Evolutionary conservation across 352 stramenopile genomes (phyloP), one percentile per base, ranked within the genome.

Genomic region (Sclerospora graminicola): DNA sequence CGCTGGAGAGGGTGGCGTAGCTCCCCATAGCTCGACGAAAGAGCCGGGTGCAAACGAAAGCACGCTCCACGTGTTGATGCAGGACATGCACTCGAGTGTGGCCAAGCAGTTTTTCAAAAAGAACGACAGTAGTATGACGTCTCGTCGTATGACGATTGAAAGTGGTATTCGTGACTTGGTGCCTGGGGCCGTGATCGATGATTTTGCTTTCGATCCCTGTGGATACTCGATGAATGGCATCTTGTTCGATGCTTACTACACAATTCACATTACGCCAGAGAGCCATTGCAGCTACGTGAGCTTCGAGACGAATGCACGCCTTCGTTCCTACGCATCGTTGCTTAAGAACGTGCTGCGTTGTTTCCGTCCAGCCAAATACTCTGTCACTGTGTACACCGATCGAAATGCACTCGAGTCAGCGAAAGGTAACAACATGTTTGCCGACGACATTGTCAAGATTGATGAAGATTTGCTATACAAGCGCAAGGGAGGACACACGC

Each of bases 141-240:
- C 77, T 39, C 75, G 63, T 46, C 84, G 94, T 36, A 97, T 98
- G 82, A 98, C 94, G 13, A 75, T 89, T 42, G 73, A 92, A 41
- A 96, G 84, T 26, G 95, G 95, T 27, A 98, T 99, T 57, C 72
- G 89, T 47, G 77, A 94, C 41, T 70, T 99, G 18, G 90, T 96
- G 31, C 95, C 96, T 0, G 94, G 93, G 21, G 90, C 95, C 5
- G 62, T 87, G 32, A 90, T 99, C 55, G 95, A 99, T 69, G 89
- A 96, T 44, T 96, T 94, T 47, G 89, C 96, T 16, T 99, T 99
- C 73, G 94, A 98, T 48, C 96, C 96, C 15, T 99, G 97, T 69
- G 97, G 97, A 15, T 96, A 96, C 72, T 96, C 83, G 33, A 99
- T 99, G 96, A 99, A 99, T 81, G 96, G 94, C 48, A 97, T 99